A percentile compares a stretch with the other conserved stretches of the same genome.
These are phyloP conservation scores for Parascedosporium putredinis DNA, from an alignment of 2,329 filamentous ascomycete species.

Conservation along the genomic window DNA sequence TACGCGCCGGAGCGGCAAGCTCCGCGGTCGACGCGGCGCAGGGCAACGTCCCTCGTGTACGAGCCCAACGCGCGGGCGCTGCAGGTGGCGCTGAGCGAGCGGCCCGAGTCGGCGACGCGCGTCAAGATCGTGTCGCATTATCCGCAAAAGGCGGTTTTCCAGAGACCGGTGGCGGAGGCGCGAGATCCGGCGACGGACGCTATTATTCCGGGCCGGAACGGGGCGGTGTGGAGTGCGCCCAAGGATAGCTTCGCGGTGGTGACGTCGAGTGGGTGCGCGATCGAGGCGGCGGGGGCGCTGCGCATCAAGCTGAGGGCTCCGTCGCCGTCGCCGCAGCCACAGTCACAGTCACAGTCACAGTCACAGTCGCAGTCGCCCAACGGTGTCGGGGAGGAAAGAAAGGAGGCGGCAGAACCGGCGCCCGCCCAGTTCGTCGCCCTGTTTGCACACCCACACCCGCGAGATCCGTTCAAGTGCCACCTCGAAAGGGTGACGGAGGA, in stretches of 20 bases:
- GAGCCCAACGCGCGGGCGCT: neutral
- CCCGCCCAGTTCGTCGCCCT: constrained; percentile 5
- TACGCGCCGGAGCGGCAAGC: neutral
- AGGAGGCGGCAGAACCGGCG: neutral
- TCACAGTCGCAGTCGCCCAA: no score
- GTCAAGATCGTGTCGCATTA: constrained; percentile 11
- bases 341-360: no score
- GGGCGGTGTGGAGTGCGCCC: constrained; percentile 8
- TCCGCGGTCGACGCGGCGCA: neutral
- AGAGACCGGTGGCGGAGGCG: constrained; percentile 5
- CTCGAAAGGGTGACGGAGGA: neutral
- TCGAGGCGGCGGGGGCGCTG: constrained; percentile 2
- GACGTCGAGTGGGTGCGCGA: neutral
- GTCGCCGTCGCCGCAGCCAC: no score
- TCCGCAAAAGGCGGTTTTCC: constrained; percentile 8
- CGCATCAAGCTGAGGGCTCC: neutral
- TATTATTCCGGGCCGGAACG: constrained; percentile 1
- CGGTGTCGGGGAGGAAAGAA: no score
- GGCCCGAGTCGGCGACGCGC: neutral
- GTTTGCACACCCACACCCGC: neutral
- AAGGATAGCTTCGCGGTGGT: constrained; percentile 1
- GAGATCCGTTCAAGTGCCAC: neutral
- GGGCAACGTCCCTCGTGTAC: neutral
- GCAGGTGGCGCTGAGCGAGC: neutral
- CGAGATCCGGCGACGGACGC: neutral